Evolutionary conservation across 495 filamentous ascomycete genomes (phyloP).

Genomic region (Cryomyces minteri): DNA sequence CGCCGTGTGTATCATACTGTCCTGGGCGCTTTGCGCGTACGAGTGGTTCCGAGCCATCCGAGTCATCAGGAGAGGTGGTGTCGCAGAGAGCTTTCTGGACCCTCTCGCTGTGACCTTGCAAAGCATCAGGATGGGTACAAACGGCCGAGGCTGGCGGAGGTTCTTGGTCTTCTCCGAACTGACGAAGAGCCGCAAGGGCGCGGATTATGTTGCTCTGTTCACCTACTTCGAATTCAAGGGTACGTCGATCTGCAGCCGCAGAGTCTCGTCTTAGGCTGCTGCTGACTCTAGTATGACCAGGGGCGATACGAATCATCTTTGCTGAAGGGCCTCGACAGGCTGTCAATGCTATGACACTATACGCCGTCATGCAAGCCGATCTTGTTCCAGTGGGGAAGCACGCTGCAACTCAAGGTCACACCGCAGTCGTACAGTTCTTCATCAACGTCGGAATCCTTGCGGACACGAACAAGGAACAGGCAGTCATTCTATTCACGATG

Average conservation of each 20-base stretch:
- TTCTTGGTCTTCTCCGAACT: conserved; percentile 87
- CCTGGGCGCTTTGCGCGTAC: conserved; percentile 55
- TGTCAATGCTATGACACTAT: conserved; percentile 75
- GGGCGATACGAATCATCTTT: conserved; percentile 73
- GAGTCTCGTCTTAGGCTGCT: not conserved
- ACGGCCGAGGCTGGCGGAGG: conserved; percentile 55
- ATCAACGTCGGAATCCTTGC: conserved; percentile 53
- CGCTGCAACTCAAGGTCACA: conserved; percentile 27
- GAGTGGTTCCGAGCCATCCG: conserved; percentile 61
- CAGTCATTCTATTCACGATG: conserved; percentile 74
- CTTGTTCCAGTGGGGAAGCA: conserved; percentile 41
- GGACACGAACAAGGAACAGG: conserved; percentile 47
- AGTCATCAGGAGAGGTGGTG: conserved; percentile 63
- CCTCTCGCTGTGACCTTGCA: conserved; percentile 66
- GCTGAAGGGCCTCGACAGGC: conserved; percentile 83
- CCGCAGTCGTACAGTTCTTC: conserved; percentile 20
- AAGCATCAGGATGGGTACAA: conserved; percentile 47
- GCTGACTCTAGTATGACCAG: conserved; percentile 19
- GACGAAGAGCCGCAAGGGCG: conserved; percentile 79
- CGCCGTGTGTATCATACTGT: conserved; percentile 70
- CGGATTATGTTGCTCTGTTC: conserved; percentile 82
- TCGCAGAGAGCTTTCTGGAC: conserved; percentile 85
- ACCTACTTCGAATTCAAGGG: conserved; percentile 90
- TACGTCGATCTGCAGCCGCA: conserved; percentile 19
- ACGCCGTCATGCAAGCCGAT: conserved; percentile 54